Evolutionary conservation across 805 yeast species (phyloP), one percentile per base, ranked within the genome.

Genomic region (Metschnikowia proteae): DNA sequence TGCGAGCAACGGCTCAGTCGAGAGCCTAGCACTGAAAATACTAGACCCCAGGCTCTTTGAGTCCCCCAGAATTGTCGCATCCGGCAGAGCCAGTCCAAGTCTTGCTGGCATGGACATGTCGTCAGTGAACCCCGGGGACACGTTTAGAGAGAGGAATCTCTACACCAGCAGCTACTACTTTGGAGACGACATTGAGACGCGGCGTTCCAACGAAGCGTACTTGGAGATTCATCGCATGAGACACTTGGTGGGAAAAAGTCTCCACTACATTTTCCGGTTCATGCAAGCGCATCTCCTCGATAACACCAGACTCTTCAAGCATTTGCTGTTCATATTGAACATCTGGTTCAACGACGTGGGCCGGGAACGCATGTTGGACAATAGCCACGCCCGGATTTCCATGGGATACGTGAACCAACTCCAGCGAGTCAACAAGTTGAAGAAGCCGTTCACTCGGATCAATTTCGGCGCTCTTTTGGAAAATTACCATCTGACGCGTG

Each of bases 261-360:
- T 91, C 47, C 96, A 87, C 59, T 69, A 71, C 4, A 62, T 87
- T 4, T 78, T 74, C 47, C 58, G 65, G 6, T 77, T 75, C 53
- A 64, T 89, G 48, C 57, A 66, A 5, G 63, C 70, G 1, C 66
- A 78, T 43, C 76, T 76, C 38, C 82, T 78, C 36, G 89, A 87
- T 51, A 84, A 88, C 51, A 78, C 86, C 6, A 78, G 79, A 9
- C 61, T 86, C 5, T 77, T 83, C 60, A 81, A 81, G 52, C 79
- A 81, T 40, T 73, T 84, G 31, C 66, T 89, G 30, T 79, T 81
- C 58, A 82, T 84, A 3, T 61, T 85, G 38, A 81, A 84, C 52
- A 80, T 84, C 5, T 94, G 95, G 88, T 83, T 85, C 56, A 74
- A 85, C 26, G 94, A 89, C 60, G 84, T 85, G 26, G 96, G 96